Percentiles rank a stretch among this genome's conserved stretches.
phyloP scores from a whole-genome alignment of 2,329 filamentous ascomycete species.

The Coniochaeta sp. region DNA sequence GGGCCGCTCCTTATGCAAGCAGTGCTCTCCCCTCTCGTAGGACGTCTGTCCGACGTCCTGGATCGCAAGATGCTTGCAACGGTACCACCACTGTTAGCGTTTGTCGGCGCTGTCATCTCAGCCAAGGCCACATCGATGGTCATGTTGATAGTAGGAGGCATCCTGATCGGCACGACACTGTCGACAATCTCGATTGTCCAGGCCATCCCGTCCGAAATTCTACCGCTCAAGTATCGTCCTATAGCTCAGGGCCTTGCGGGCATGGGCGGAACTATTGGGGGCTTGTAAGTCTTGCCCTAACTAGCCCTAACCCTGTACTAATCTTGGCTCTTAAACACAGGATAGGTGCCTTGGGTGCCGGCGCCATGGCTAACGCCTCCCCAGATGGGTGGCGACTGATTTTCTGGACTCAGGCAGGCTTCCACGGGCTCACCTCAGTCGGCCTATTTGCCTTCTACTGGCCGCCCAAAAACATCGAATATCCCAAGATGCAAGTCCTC shows the following conservation, averaged over 20 bases:
- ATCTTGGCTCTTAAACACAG: conserved; percentile 17
- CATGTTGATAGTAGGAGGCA: conserved; percentile 48
- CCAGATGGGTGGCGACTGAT: conserved; percentile 45
- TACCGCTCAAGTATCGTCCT: conserved; percentile 49
- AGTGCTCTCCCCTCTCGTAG: conserved; percentile 47
- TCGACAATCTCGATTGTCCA: conserved; percentile 47
- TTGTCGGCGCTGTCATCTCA: conserved; percentile 44
- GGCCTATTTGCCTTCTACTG: conserved; percentile 41
- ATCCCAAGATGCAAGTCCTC: conserved; percentile 24
- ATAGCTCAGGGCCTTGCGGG: conserved; percentile 47
- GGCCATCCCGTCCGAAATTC: conserved; percentile 48
- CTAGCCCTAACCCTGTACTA: not conserved
- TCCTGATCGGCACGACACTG: conserved; percentile 47
- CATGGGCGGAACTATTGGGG: conserved; percentile 41
- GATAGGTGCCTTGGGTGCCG: conserved; percentile 40
- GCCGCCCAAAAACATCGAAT: conserved; percentile 30
- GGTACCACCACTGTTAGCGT: conserved; percentile 44
- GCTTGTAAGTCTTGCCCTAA: conserved; percentile 32
- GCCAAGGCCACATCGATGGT: conserved; percentile 48
- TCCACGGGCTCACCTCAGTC: conserved; percentile 38
- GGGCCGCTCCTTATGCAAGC: conserved; percentile 50
- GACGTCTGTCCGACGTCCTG: conserved; percentile 48
- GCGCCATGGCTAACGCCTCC: conserved; percentile 40
- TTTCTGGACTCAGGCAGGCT: conserved; percentile 51
- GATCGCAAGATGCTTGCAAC: conserved; percentile 47